Evolutionary conservation across 177 flowering plant species (phyloP).

Genomic region (Tripterygium wilfordii): DNA sequence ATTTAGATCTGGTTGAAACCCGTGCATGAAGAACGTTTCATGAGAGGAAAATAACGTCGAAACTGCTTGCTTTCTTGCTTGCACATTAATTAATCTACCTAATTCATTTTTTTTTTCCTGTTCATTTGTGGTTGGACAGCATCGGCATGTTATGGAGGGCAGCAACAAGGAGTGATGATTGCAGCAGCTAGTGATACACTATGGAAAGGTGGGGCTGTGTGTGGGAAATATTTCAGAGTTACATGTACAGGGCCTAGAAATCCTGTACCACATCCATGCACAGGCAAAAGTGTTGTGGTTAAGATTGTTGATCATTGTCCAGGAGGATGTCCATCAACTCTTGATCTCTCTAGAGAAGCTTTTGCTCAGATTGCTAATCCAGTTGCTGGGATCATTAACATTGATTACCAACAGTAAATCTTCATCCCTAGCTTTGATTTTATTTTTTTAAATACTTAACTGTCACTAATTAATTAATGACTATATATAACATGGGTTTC

Average conservation of each 20-base stretch:
- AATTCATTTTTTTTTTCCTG: too few relatives aligned
- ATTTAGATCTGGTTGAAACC: too few relatives aligned
- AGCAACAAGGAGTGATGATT: not conserved
- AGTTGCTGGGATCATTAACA: constrained; percentile 9
- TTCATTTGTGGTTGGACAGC: too few relatives aligned
- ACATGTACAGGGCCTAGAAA: constrained; percentile 11
- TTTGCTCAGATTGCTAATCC: constrained; percentile 2
- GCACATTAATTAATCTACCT: too few relatives aligned
- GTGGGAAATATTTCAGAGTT: constrained; percentile 4
- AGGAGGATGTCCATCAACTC: constrained; percentile 3
- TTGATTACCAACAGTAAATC: constrained; percentile 3
- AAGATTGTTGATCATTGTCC: constrained; percentile 13
- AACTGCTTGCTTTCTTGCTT: too few relatives aligned
- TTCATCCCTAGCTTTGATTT: too few relatives aligned
- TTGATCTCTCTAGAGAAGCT: constrained; percentile 11
- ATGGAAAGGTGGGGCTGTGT: constrained; percentile 4
- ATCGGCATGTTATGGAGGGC: constrained; percentile 6
- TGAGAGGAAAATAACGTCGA: too few relatives aligned
- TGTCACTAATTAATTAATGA: too few relatives aligned
- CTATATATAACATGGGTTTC: too few relatives aligned
- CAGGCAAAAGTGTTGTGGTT: constrained; percentile 3
- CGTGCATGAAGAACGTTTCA: too few relatives aligned
- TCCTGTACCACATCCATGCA: constrained; percentile 12
- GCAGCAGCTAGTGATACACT: constrained; percentile 8
- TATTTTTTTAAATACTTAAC: too few relatives aligned